Percentiles rank a stretch among this genome's conserved stretches.
These are phyloP conservation scores for Alloteropsis angusta DNA, from an alignment of 202 grass and related monocot genomes.

Conservation along the genomic window DNA sequence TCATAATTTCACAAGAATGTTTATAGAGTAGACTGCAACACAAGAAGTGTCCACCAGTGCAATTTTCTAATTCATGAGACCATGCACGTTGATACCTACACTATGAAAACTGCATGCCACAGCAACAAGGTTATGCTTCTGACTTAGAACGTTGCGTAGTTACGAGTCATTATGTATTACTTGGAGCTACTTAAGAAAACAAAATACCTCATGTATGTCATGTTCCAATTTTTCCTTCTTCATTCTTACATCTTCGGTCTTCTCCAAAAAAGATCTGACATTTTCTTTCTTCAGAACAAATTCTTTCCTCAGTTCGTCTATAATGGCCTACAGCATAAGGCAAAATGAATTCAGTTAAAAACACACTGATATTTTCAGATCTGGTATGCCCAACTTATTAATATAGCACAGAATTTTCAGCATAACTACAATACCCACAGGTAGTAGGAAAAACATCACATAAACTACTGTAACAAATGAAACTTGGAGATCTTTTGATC, in stretches of 20 bases:
- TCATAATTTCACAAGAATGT: neutral
- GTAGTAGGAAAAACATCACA: neutral
- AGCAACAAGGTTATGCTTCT: neutral
- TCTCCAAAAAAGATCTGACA: slow-evolving; percentile 49
- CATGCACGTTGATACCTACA: neutral
- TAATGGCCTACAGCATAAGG: slow-evolving; percentile 36
- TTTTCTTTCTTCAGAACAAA: slow-evolving; percentile 47
- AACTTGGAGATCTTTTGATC: neutral
- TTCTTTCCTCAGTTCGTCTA: slow-evolving; percentile 56
- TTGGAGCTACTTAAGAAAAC: slow-evolving; percentile 18
- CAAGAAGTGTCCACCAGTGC: neutral
- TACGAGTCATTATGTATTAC: neutral
- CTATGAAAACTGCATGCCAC: neutral
- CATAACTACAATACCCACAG: neutral
- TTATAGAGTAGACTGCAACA: neutral
- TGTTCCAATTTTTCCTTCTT: slow-evolving; percentile 44
- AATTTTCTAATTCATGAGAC: neutral
- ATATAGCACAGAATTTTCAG: neutral
- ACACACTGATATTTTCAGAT: neutral
- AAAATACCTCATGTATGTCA: slow-evolving; percentile 45
- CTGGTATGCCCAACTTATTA: neutral
- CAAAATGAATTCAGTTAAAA: neutral
- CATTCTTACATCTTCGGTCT: slow-evolving; percentile 48
- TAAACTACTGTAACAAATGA: neutral
- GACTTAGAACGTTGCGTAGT: neutral